These are phyloP conservation scores for Paragyromitra xinjiangensis DNA, from an alignment of 495 filamentous ascomycete genomes.

Conservation along the genomic window DNA sequence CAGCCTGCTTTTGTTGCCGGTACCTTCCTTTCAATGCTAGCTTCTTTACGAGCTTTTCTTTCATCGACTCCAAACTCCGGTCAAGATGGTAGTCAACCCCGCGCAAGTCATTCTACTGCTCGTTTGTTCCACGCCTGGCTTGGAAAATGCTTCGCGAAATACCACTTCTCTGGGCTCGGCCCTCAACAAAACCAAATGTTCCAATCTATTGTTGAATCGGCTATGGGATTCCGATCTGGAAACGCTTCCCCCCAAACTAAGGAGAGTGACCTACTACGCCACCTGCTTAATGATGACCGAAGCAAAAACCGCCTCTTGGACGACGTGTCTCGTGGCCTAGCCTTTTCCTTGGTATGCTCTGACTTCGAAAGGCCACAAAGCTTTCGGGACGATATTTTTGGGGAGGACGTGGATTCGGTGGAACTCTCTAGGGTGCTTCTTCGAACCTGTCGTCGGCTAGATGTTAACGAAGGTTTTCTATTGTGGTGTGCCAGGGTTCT, in stretches of 20 bases:
- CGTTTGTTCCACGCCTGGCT: slow-evolving; percentile 78
- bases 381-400: slow-evolving; percentile 69
- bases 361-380: slow-evolving; percentile 71
- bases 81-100: slow-evolving; percentile 79
- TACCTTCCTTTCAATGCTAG: slow-evolving; percentile 75
- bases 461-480: slow-evolving; percentile 72
- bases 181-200: slow-evolving; percentile 65
- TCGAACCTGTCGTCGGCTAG: slow-evolving; percentile 72
- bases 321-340: slow-evolving; percentile 71
- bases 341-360: slow-evolving; percentile 75
- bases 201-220: slow-evolving; percentile 69
- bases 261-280: slow-evolving; percentile 77
- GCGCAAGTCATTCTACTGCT: slow-evolving; percentile 72
- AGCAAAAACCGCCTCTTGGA: slow-evolving; percentile 70
- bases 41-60: slow-evolving; percentile 77
- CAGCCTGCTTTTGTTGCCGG: slow-evolving; percentile 80
- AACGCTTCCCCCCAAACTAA: slow-evolving; percentile 68
- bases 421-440: slow-evolving; percentile 72
- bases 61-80: slow-evolving; percentile 68
- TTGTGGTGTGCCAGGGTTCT: slow-evolving; percentile 86
- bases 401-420: slow-evolving; percentile 68
- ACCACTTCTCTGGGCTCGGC: slow-evolving; percentile 64
- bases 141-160: slow-evolving; percentile 67
- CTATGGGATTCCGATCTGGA: slow-evolving; percentile 68
- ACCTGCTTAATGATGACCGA: slow-evolving; percentile 76